These are phyloP conservation scores for Capsella bursapastoris DNA, from an alignment of 345 rosid genomes.

Conservation along the genomic window DNA sequence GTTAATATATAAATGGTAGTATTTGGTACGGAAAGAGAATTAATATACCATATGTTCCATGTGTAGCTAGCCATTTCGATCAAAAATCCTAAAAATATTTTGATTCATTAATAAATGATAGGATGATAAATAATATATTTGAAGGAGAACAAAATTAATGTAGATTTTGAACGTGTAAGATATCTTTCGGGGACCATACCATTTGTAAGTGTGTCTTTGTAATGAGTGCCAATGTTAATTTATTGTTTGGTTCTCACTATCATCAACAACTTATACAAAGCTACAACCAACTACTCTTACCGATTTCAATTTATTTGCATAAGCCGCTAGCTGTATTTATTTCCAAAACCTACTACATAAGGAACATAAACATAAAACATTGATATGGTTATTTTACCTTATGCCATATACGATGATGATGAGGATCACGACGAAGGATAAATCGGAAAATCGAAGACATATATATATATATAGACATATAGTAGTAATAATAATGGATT, in stretches of 20 bases:
- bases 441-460: too few relatives aligned
- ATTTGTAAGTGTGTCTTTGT: constrained; percentile 20
- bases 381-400: not conserved
- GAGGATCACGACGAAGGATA: too few relatives aligned
- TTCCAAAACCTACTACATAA: not conserved
- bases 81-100: not conserved
- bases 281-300: not conserved
- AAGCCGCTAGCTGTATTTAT: not conserved
- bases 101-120: not conserved
- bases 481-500: too few relatives aligned
- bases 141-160: constrained; percentile 3
- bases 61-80: not conserved
- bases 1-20: not conserved
- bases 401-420: too few relatives aligned
- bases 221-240: constrained; percentile 27
- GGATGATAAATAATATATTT: not conserved
- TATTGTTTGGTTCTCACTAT: constrained; percentile 4
- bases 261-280: not conserved
- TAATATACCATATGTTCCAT: not conserved
- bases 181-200: constrained; percentile 16
- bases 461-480: too few relatives aligned
- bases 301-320: not conserved
- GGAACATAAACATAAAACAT: too few relatives aligned
- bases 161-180: constrained; percentile 23
- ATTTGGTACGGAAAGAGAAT: not conserved